Conservation (phyloP, 2,329 filamentous ascomycete genomes). For the Epichloe glyceriae region DNA sequence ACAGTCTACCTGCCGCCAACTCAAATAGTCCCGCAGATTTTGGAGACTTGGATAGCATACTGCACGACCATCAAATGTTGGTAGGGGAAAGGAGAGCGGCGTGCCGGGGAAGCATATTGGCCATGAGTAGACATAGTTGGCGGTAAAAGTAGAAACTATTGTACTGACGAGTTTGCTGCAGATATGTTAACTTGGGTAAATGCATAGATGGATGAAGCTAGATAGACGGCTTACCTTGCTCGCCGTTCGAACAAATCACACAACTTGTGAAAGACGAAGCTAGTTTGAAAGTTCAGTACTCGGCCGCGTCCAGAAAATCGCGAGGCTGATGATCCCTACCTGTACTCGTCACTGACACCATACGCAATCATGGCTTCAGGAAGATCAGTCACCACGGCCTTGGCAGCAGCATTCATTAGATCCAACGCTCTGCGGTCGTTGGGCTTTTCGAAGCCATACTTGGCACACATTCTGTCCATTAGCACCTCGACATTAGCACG, state of each 20-base stretch:
- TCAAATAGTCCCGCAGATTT: constrained; percentile 88
- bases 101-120: constrained; percentile 57
- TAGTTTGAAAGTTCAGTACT: constrained; percentile 22
- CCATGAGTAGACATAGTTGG: constrained; percentile 81
- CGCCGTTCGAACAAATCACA: constrained; percentile 76
- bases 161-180: constrained; percentile 79
- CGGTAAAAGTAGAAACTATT: constrained; percentile 84
- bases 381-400: constrained; percentile 68
- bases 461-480: constrained; percentile 55
- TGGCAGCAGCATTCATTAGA: constrained; percentile 91
- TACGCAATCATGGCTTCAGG: constrained; percentile 82
- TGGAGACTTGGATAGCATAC: constrained; percentile 75
- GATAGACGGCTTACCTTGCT: constrained; percentile 43
- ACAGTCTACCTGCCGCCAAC: constrained; percentile 97
- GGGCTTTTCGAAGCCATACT: constrained; percentile 79
- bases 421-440: constrained; percentile 80
- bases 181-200: not conserved
- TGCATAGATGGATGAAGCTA: not conserved
- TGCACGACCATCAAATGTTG: constrained; percentile 84
- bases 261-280: constrained; percentile 79
- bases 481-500: constrained; percentile 5
- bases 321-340: constrained; percentile 28
- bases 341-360: constrained; percentile 90
- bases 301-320: not conserved
- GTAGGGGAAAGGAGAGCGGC: constrained; percentile 59